Base-by-base conservation (phyloP, 2,329 filamentous ascomycete genomes). In the Coniella vitis region DNA sequence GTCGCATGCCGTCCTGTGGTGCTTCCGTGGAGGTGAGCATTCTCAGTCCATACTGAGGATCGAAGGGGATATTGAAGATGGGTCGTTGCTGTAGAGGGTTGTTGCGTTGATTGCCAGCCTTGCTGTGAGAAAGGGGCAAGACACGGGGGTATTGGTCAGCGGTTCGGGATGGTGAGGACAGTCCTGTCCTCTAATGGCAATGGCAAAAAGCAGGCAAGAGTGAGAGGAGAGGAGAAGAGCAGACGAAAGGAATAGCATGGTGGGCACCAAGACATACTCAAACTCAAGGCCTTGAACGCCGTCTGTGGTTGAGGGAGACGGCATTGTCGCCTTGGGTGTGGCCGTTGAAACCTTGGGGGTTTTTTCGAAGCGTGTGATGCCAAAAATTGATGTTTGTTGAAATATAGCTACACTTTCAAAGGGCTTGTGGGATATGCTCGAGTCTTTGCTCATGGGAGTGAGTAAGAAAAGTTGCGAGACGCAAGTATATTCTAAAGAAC, bases 21-120 rank as follows among this genome's bases (percentile, higher is more conserved):
- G n/a, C 21, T 16, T n/a, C 22, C 7, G 42, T 31, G 4, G 34
- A 25, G 3, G n/a, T 40, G 32, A 49, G 43, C 5, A 35, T 17
- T 2, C 21, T 20, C 32, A 52, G 45, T 2, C 42, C 14, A 14
- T 49, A 52, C 12, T 49, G 38, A n/a, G 34, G 37, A 20, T 46
- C 42, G 2, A 45, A 19, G n/a, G 38, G 42, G 1, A 49, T 47
- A 20, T 38, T 42, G n/a, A 52, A 20, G 4, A 36, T 35, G 1
- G 47, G 47, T 19, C 34, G 50, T 13, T 31, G 9, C 16, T 35
- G 19, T 4, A 21, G n/a, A 22, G 8, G 12, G 14, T 31, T 40
- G 31, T 45, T 37, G 10, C 14, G 25, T 7, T 31, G 29, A 14
- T 14, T n/a, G 12, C 41, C 21, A 8, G 39, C 31, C 5, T 37